Evolutionary conservation across 176 grass and related monocot genomes (phyloP).

Genomic region (Pontederia paniculata): DNA sequence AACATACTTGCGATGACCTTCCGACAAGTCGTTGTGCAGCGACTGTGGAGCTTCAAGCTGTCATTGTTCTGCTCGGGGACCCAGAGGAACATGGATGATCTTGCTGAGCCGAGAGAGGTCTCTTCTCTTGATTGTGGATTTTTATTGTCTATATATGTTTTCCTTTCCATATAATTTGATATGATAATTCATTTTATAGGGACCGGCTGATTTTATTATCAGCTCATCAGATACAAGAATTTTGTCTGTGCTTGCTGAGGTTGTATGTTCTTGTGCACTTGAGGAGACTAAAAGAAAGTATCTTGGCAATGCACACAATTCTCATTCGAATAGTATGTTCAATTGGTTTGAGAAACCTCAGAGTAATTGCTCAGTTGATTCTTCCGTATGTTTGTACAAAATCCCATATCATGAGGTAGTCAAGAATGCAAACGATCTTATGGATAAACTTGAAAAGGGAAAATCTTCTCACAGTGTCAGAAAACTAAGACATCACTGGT

Average conservation of each 20-base stretch:
- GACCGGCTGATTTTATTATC: constrained; percentile 25
- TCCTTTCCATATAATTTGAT: constrained; percentile 17
- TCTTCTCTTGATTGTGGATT: not conserved
- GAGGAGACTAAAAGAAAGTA: constrained; percentile 34
- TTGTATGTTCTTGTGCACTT: constrained; percentile 45
- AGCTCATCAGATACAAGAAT: constrained; percentile 61
- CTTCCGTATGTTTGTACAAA: constrained; percentile 49
- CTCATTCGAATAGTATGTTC: constrained; percentile 1
- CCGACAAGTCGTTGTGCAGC: constrained; percentile 61
- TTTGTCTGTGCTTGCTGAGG: constrained; percentile 60
- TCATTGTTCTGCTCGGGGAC: constrained; percentile 43
- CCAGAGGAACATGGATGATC: constrained; percentile 32
- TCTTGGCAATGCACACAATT: not conserved
- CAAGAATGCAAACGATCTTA: constrained; percentile 32
- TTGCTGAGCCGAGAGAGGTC: constrained; percentile 49
- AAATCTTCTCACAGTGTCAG: not conserved
- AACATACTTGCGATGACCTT: constrained; percentile 62
- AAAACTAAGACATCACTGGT: constrained; percentile 40
- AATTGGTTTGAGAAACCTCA: constrained; percentile 28
- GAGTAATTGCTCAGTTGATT: constrained; percentile 56
- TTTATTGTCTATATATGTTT: not conserved
- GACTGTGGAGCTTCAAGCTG: constrained; percentile 49
- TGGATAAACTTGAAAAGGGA: constrained; percentile 31
- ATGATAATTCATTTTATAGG: constrained; percentile 25
- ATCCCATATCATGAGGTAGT: constrained; percentile 42